Evolutionary conservation across 768 basidiomycete species (phyloP).

Genomic region (Pulveroboletus sp.): DNA sequence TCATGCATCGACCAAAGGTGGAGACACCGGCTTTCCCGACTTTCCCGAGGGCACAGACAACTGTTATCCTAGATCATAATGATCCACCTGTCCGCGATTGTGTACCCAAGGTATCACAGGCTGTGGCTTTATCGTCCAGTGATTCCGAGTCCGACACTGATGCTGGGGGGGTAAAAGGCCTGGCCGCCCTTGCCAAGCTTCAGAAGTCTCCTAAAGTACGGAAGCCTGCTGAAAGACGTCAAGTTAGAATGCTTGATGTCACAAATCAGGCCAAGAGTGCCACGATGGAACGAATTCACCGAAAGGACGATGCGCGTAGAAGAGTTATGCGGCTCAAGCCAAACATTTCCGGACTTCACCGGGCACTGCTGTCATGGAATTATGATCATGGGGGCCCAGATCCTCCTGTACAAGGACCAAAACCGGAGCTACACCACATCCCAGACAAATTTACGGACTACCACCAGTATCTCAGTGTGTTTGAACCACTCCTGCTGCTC

Average conservation of each 20-base stretch:
- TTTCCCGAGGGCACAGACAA: conserved; percentile 36
- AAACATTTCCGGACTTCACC: conserved; percentile 75
- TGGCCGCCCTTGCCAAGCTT: conserved; percentile 53
- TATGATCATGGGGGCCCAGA: conserved; percentile 61
- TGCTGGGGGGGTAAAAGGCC: conserved; percentile 34
- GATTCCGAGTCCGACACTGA: conserved; percentile 48
- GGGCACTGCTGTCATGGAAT: conserved; percentile 78
- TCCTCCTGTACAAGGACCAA: conserved; percentile 49
- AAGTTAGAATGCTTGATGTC: conserved; percentile 59
- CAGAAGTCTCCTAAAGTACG: conserved; percentile 58
- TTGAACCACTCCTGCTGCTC: conserved; percentile 79
- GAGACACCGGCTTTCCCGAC: conserved; percentile 39
- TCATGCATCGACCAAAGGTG: conserved; percentile 31
- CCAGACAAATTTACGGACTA: conserved; percentile 64
- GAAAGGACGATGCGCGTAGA: conserved; percentile 56
- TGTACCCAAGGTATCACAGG: conserved; percentile 4
- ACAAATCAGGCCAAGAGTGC: conserved; percentile 40
- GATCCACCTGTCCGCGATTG: conserved; percentile 19
- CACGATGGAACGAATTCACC: conserved; percentile 46
- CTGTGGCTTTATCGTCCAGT: conserved; percentile 35
- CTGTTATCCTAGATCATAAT: conserved; percentile 30
- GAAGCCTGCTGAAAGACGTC: conserved; percentile 54
- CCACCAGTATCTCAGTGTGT: conserved; percentile 64
- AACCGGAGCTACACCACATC: conserved; percentile 38
- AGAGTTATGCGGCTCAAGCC: conserved; percentile 72